Conservation (phyloP, 345 rosid genomes). For the Anacardium occidentale region DNA sequence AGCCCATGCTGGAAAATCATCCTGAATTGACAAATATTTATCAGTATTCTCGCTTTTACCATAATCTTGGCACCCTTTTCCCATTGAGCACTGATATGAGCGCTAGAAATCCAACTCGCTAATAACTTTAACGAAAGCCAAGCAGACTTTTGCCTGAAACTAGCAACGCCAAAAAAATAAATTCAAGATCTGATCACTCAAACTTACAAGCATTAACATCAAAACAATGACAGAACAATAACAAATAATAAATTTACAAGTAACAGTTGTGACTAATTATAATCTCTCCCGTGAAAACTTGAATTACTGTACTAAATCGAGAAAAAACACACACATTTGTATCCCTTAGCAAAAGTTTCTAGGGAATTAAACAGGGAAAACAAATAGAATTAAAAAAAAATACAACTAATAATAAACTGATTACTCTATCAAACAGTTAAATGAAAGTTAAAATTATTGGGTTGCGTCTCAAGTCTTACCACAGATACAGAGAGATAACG, state of each 20-base stretch:
- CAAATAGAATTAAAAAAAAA: background rate
- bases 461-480: background rate
- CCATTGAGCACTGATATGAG: conserved; percentile 43
- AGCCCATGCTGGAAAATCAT: conserved; percentile 71
- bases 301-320: background rate
- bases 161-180: background rate
- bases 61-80: conserved; percentile 54
- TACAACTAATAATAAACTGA: background rate
- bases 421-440: background rate
- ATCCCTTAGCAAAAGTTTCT: background rate
- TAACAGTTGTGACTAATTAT: too few relatives aligned
- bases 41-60: conserved; percentile 32
- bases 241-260: background rate
- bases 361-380: background rate
- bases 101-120: conserved; percentile 2
- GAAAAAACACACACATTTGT: background rate
- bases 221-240: background rate
- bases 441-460: background rate
- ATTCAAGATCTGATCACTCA: background rate
- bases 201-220: background rate
- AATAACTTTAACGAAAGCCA: background rate
- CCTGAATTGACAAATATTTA: conserved; percentile 18
- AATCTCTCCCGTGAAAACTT: background rate
- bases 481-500: background rate
- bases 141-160: background rate